A percentile compares a stretch with the other conserved stretches of the same genome.
Conservation (phyloP, 148 eudicot species). For the Hydrangea macrophylla region DNA sequence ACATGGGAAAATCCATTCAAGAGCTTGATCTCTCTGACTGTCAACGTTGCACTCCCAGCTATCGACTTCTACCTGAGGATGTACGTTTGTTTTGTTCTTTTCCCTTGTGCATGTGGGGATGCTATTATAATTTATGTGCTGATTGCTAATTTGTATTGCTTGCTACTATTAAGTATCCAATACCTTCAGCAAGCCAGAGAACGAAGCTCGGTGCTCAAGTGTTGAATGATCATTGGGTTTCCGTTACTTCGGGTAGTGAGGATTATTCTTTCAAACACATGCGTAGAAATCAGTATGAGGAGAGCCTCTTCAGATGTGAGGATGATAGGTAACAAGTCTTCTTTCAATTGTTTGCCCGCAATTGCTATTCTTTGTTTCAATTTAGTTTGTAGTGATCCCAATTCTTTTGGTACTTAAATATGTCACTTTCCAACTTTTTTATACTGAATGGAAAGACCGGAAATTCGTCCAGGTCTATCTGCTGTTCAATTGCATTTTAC, state of each 20-base stretch:
- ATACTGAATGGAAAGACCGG: too few relatives aligned
- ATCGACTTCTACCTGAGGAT: constrained; percentile 73
- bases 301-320: constrained; percentile 83
- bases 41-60: constrained; percentile 72
- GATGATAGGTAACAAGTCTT: constrained; percentile 62
- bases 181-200: constrained; percentile 67
- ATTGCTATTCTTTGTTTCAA: too few relatives aligned
- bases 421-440: too few relatives aligned
- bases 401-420: too few relatives aligned
- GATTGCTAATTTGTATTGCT: background rate
- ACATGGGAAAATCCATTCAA: constrained; percentile 65
- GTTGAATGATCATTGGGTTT: constrained; percentile 77
- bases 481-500: too few relatives aligned
- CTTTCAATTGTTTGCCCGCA: too few relatives aligned
- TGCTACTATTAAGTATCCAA: constrained; percentile 51
- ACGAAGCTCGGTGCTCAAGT: constrained; percentile 66
- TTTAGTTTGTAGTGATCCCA: too few relatives aligned
- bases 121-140: background rate
- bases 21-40: constrained; percentile 81
- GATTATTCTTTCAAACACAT: constrained; percentile 83
- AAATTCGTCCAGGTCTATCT: too few relatives aligned
- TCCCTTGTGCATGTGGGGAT: background rate
- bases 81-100: constrained; percentile 31
- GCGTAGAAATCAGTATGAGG: constrained; percentile 87
- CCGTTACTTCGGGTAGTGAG: constrained; percentile 89